These are phyloP conservation scores for Venturiaceae sp. DNA, from an alignment of 2,329 filamentous ascomycete genomes.

Conservation along the genomic window DNA sequence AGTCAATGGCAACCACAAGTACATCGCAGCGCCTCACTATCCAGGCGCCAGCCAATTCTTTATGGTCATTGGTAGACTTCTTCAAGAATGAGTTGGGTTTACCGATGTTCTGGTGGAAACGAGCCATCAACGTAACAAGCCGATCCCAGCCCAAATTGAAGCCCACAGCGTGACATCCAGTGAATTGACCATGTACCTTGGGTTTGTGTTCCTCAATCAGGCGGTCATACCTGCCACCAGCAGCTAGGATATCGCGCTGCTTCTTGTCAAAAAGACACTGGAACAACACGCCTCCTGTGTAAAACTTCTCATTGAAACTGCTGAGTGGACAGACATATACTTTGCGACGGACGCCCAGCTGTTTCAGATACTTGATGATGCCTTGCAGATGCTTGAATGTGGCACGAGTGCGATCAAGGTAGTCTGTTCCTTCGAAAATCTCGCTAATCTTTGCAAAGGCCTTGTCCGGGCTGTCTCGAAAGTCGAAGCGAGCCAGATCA, in stretches of 20 bases:
- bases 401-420: constrained; percentile 39
- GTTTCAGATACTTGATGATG: constrained; percentile 66
- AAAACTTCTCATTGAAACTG: constrained; percentile 88
- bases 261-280: constrained; percentile 84
- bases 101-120: constrained; percentile 38
- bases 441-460: constrained; percentile 54
- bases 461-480: constrained; percentile 66
- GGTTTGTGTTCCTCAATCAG: constrained; percentile 77
- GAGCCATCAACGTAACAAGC: constrained; percentile 53
- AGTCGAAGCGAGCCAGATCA: constrained; percentile 84
- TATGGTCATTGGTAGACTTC: constrained; percentile 42
- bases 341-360: constrained; percentile 65
- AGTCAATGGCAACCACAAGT: constrained; percentile 79
- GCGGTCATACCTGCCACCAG: constrained; percentile 77
- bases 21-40: constrained; percentile 62
- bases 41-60: constrained; percentile 21
- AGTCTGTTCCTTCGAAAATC: constrained; percentile 45
- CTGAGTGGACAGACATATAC: constrained; percentile 77
- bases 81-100: constrained; percentile 48
- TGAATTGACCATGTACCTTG: constrained; percentile 39
- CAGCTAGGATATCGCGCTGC: constrained; percentile 74
- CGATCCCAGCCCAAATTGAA: constrained; percentile 87
- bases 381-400: constrained; percentile 70
- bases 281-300: constrained; percentile 75
- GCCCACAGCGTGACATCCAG: constrained; percentile 67